These are phyloP conservation scores for Microsporum canis DNA, from an alignment of 2,329 filamentous ascomycete genomes.

Conservation along the genomic window DNA sequence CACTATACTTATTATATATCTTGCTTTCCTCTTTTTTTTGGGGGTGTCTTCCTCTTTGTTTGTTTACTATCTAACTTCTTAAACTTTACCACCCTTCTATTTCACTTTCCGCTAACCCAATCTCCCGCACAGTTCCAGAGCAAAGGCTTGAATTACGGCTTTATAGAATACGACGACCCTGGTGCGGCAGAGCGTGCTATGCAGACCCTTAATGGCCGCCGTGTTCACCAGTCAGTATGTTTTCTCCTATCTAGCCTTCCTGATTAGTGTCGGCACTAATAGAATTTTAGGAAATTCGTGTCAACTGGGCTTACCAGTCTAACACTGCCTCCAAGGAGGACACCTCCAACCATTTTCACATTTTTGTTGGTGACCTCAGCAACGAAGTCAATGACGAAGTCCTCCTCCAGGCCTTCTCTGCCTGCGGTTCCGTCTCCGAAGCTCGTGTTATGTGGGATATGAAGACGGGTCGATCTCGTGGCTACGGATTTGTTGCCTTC, in stretches of 20 bases:
- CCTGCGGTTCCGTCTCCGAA: constrained; percentile 91
- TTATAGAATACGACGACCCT: constrained; percentile 97
- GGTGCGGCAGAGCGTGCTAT: constrained; percentile 93
- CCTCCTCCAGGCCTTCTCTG: constrained; percentile 83
- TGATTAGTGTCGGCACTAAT: constrained; percentile 13
- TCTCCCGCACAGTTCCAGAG: constrained; percentile 44
- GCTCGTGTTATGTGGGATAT: constrained; percentile 99
- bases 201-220: constrained; percentile 88
- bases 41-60: constrained; percentile 9
- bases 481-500: constrained; percentile 97
- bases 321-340: constrained; percentile 92
- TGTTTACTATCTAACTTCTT: not conserved
- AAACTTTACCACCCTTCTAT: not conserved
- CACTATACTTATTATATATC: not conserved
- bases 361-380: constrained; percentile 93
- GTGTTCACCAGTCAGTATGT: constrained; percentile 87
- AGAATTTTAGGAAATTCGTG: constrained; percentile 72
- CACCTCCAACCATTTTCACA: constrained; percentile 96
- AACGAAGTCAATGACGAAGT: constrained; percentile 99
- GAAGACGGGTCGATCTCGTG: constrained; percentile 96
- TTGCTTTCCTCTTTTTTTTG: not conserved
- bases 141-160: constrained; percentile 98
- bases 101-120: constrained; percentile 2
- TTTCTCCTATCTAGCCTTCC: not conserved
- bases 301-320: constrained; percentile 99